Base-by-base conservation (phyloP, 2,329 filamentous ascomycete genomes). In the Clarireedia paspali region DNA sequence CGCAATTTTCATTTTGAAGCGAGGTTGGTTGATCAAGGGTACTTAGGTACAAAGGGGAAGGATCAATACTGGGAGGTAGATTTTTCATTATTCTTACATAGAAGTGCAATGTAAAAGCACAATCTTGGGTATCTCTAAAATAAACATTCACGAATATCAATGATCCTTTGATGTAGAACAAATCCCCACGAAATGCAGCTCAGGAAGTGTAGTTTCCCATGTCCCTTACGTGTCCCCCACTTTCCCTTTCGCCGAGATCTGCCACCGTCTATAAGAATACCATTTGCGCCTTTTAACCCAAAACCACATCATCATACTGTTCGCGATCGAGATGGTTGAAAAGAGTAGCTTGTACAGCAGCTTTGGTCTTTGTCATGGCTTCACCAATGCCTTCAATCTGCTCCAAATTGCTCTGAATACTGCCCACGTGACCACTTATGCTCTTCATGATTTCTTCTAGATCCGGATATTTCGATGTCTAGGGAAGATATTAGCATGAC, bases 351-450 rank as follows among this genome's bases (percentile, higher is more conserved):
- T 68, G 66, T 24, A 70, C 62, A 50, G 61, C 62, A 23, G 68
- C 68, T 58, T 63, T 69, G 15, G 60, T 63, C 48, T 60, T 65
- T 14, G 57, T 55, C 36, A 70, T 66, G 47, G 66, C 64, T 24
- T 67, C 59, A 42, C 60, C 51, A 20, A 70, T 60, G 7, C 66
- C 68, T 27, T 62, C 40, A 23, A 70, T 61, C 51, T 68, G 66
- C 40, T 64, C 61, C 10, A 69, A 51, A 58, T 70, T 70, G 27
- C 63, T 62, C 34, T 65, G 56, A 38, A 70, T 63, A 46, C 62
- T 68, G 36, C 64, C 67, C 58, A 70, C 60, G 57, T 70, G 69
- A 59, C 63, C 63, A 42, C 60, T 52, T 6, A 70, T 49, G 4
- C 66, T 61, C 23, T 64, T 54, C 10, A 65, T 47, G 48, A 70